Evolutionary conservation across 495 filamentous ascomycete species (phyloP).

Genomic region (Evernia prunastri): DNA sequence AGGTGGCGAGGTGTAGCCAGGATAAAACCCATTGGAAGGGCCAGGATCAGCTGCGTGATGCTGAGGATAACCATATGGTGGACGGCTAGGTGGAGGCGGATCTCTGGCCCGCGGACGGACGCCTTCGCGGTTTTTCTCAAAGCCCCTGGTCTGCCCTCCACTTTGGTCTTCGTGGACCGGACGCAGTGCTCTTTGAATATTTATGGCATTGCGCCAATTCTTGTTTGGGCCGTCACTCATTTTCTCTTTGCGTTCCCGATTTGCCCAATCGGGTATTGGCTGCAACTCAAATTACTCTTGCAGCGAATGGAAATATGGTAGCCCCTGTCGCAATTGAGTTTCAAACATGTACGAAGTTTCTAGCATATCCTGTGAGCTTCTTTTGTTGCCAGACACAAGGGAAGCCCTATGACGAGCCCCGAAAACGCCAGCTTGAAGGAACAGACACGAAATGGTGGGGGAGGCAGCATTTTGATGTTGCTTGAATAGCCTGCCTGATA

Average conservation of each 20-base stretch:
- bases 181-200: background rate
- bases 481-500: background rate
- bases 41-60: background rate
- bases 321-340: background rate
- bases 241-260: background rate
- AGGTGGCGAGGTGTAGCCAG: background rate
- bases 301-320: background rate
- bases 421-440: background rate
- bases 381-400: background rate
- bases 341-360: background rate
- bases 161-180: background rate
- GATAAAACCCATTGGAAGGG: background rate
- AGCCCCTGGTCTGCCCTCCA: background rate
- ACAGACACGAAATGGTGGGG: background rate
- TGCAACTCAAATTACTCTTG: background rate
- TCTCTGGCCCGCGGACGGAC: background rate
- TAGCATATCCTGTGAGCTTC: background rate
- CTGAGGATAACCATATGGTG: background rate
- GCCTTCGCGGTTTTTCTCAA: background rate
- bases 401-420: background rate
- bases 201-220: background rate
- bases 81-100: slow-evolving; percentile 12
- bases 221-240: background rate
- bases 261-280: background rate
- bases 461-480: too few species aligned